Evolutionary conservation across 176 grass and related monocot species (phyloP).

Genomic region (Alloteropsis semialata): DNA sequence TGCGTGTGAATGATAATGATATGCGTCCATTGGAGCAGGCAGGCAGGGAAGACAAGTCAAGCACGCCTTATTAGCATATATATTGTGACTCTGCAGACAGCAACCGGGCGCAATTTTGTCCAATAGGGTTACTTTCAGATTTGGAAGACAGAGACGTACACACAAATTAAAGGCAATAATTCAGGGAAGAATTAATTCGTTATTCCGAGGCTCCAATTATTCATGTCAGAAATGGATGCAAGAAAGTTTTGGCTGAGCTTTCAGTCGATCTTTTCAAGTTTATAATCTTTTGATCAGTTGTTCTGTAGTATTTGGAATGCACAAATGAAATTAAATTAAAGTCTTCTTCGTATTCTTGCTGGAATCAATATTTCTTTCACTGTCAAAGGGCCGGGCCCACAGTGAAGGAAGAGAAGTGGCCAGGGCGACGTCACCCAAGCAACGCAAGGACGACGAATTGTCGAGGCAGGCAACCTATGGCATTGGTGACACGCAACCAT

Average conservation of each 20-base stretch:
- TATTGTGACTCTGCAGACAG: neutral
- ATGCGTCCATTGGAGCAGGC: neutral
- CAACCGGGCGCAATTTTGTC: neutral
- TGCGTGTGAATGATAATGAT: neutral
- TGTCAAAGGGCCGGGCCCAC: neutral
- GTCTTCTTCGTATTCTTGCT: neutral
- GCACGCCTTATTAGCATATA: neutral
- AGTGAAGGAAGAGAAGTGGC: neutral
- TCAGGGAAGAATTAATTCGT: no score
- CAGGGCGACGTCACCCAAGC: neutral
- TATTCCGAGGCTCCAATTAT: neutral
- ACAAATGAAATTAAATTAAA: neutral
- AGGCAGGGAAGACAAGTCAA: slow-evolving; percentile 12
- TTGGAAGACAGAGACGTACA: neutral
- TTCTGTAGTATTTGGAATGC: neutral
- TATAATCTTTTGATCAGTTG: no score
- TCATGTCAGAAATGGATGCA: neutral
- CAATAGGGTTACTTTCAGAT: no score
- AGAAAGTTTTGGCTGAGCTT: neutral
- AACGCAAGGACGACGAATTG: neutral
- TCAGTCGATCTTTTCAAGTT: neutral
- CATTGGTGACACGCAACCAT: neutral
- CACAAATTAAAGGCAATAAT: neutral
- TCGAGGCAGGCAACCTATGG: neutral
- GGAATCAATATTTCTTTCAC: neutral